Evolutionary conservation across 108 stramenopile species (phyloP).

Genomic region (Skeletonema menzelii): DNA sequence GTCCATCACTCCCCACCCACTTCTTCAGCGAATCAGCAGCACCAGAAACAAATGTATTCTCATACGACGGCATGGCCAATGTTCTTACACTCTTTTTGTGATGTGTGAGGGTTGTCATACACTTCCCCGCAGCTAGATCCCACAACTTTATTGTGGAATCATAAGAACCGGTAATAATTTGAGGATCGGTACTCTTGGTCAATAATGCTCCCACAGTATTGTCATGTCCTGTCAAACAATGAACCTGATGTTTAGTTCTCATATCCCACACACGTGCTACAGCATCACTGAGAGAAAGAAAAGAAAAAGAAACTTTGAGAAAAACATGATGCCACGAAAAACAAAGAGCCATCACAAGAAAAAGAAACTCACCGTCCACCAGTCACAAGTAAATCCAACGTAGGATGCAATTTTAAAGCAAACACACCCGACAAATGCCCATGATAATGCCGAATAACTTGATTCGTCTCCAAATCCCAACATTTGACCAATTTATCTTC

Average conservation of each 20-base stretch:
- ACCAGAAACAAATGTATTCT: conserved; percentile 94
- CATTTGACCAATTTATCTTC: conserved; percentile 99
- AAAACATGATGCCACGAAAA: background rate
- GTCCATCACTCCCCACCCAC: conserved; percentile 95
- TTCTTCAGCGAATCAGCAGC: conserved; percentile 96
- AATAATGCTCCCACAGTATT: conserved; percentile 90
- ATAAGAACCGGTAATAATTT: conserved; percentile 95
- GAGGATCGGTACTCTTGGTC: conserved; percentile 95
- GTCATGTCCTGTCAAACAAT: conserved; percentile 93
- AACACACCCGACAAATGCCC: conserved; percentile 97
- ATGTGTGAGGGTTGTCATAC: conserved; percentile 97
- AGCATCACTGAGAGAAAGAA: conserved; percentile 63
- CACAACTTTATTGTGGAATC: conserved; percentile 97
- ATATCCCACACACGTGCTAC: conserved; percentile 99
- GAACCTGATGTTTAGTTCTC: conserved; percentile 93
- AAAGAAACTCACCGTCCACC: conserved; percentile 69
- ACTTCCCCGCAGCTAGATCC: conserved; percentile 98
- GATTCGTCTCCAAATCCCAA: conserved; percentile 99
- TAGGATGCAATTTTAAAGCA: conserved; percentile 93
- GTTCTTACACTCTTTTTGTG: conserved; percentile 97
- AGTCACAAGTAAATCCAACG: conserved; percentile 97
- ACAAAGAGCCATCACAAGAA: background rate
- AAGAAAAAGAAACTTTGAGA: background rate
- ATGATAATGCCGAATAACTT: conserved; percentile 98
- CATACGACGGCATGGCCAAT: conserved; percentile 82